These are phyloP conservation scores for Pulveroboletus sp. DNA, from an alignment of 768 basidiomycete genomes.

Conservation along the genomic window DNA sequence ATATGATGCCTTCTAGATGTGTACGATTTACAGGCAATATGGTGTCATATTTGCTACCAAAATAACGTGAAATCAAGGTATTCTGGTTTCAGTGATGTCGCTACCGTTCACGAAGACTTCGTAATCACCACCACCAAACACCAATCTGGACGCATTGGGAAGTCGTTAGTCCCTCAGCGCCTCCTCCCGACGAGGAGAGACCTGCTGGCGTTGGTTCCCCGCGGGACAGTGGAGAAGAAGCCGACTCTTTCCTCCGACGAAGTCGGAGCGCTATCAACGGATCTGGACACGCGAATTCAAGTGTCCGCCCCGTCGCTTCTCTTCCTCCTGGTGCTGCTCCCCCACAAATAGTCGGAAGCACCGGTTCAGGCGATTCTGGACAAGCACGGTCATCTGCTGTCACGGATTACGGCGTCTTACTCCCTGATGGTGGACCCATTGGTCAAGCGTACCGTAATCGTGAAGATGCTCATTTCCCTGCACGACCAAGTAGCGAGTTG, in stretches of 20 bases:
- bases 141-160: conserved; percentile 44
- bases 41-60: no score
- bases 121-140: conserved; percentile 20
- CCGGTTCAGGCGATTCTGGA: conserved; percentile 37
- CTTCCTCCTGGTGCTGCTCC: conserved; percentile 34
- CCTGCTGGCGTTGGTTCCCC: conserved; percentile 65
- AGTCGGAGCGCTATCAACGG: conserved; percentile 24
- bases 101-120: conserved; percentile 21
- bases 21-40: no score
- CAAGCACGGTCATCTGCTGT: conserved; percentile 38
- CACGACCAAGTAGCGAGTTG: conserved; percentile 32
- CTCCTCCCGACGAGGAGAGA: conserved; percentile 29
- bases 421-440: conserved; percentile 32
- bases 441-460: conserved; percentile 27
- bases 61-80: no score
- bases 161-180: conserved; percentile 34
- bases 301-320: conserved; percentile 21
- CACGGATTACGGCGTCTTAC: conserved; percentile 35
- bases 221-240: conserved; percentile 66
- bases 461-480: conserved; percentile 20
- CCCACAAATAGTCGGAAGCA: conserved; percentile 37
- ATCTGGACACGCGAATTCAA: conserved; percentile 12
- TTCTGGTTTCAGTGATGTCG: no score
- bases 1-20: no score
- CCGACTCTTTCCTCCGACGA: conserved; percentile 58